Percentiles rank a stretch among this genome's conserved stretches.
phyloP scores from a whole-genome alignment of 2,329 filamentous ascomycete species.

The Botrytis medusae region DNA sequence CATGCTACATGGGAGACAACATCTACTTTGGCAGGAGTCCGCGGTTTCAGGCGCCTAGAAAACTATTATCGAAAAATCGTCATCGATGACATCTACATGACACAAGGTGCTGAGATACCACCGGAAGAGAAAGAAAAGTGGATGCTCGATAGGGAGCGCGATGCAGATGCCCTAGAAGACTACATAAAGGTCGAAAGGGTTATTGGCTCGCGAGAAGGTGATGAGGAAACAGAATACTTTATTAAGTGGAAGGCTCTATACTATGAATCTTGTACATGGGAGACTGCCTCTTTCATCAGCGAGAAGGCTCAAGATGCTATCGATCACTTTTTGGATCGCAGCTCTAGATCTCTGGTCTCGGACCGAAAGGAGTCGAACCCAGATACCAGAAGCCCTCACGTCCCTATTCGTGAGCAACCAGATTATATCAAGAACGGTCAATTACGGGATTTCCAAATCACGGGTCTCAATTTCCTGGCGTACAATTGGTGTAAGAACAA shows the following conservation, averaged over 20 bases:
- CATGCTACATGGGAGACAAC: conserved; percentile 94
- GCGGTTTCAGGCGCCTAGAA: conserved; percentile 84
- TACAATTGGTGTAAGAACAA: conserved; percentile 94
- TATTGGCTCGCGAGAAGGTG: conserved; percentile 77
- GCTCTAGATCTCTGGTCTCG: conserved; percentile 76
- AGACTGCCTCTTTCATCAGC: conserved; percentile 71
- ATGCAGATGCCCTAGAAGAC: conserved; percentile 83
- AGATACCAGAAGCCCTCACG: conserved; percentile 70
- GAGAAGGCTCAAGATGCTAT: conserved; percentile 83
- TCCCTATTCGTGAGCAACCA: conserved; percentile 75
- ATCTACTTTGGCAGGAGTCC: conserved; percentile 70
- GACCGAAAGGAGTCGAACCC: conserved; percentile 74
- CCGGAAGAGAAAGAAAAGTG: conserved; percentile 90
- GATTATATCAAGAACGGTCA: conserved; percentile 81
- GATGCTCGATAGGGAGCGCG: conserved; percentile 89
- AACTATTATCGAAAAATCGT: conserved; percentile 91
- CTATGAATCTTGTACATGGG: conserved; percentile 96
- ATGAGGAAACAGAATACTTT: conserved; percentile 81
- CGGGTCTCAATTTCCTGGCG: conserved; percentile 89
- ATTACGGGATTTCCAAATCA: conserved; percentile 89
- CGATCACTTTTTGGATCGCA: conserved; percentile 84
- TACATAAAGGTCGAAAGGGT: conserved; percentile 92
- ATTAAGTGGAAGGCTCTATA: conserved; percentile 96
- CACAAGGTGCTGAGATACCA: conserved; percentile 70
- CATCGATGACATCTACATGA: conserved; percentile 74